A percentile compares a stretch with the other conserved stretches of the same genome.
These are phyloP conservation scores for Penstemon eatonii DNA, from an alignment of 257 asterid genomes.

Conservation along the genomic window DNA sequence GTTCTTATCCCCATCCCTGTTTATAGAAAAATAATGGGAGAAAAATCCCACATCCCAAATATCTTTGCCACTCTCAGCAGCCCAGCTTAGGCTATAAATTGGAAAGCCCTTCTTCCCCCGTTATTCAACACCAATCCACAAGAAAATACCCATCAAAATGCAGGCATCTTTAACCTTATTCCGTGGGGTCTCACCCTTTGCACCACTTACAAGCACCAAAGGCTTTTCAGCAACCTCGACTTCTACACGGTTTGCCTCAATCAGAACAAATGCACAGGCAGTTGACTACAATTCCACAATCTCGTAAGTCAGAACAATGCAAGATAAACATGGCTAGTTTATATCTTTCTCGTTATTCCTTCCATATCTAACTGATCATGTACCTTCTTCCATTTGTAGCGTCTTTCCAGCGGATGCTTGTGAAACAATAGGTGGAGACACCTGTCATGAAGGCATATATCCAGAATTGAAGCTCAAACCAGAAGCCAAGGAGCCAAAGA, in stretches of 20 bases:
- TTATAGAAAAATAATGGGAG: neutral
- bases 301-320: constrained; percentile 33
- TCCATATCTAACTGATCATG: neutral
- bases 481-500: constrained; percentile 26
- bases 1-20: constrained; percentile 24
- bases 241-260: constrained; percentile 26
- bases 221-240: neutral
- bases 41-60: neutral
- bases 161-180: constrained; percentile 33
- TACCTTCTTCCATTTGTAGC: constrained; percentile 25
- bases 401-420: constrained; percentile 76
- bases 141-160: constrained; percentile 28
- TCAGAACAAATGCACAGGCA: constrained; percentile 28
- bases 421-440: constrained; percentile 62
- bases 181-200: neutral
- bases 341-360: neutral
- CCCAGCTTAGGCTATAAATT: constrained; percentile 26
- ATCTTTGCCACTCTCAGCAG: constrained; percentile 14
- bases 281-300: constrained; percentile 41
- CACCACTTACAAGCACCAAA: constrained; percentile 22
- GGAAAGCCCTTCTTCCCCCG: neutral
- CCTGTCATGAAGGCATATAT: constrained; percentile 44
- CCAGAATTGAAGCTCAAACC: constrained; percentile 51
- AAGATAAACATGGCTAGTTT: neutral
- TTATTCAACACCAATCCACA: neutral